Base-by-base conservation (phyloP, 148 eudicot genomes). In the Drosera capensis region DNA sequence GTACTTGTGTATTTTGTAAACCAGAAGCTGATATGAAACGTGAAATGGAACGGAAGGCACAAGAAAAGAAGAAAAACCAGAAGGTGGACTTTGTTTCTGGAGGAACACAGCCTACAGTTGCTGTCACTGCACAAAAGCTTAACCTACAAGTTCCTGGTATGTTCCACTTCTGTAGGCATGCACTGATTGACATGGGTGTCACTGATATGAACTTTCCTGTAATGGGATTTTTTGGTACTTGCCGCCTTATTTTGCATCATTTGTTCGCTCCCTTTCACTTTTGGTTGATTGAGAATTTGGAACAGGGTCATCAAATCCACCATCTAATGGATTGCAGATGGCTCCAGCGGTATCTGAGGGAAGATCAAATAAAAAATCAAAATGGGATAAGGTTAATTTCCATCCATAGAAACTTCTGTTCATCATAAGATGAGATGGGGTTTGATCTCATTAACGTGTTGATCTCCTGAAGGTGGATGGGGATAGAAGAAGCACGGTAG, bases 1-100 rank as follows among this genome's bases (percentile, higher is more conserved):
- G 22, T 21, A 38, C 40, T 48, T 57, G 29, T 54, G 51, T 36
- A 28, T 43, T 18, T 45, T 21, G n/a, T 7, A 45, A 43, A 48
- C 47, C 59, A 88, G 97, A 88, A 70, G 87, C 68, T 67, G 94
- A 85, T 58, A 77, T 78, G 82, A 88, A 68, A 58, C 80, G 78
- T 57, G 96, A 88, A 56, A 54, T 68, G 86, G 94, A 88, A 63
- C 74, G 86, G 57, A 87, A 68, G 58, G 92, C 83, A 58, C 92
- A 77, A 57, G 97, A 88, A 49, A 72, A 59, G 59, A 88, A 84
- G 77, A 88, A 57, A 67, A 88, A 55, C 49, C 97, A 42, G 19
- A 84, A 80, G 67, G 66, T 88, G 26, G 97, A 88, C 2, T 88
- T 79, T 48, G 54, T 74, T 23, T 53, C 94, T 42, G 84, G 79